phyloP scores from a whole-genome alignment of 2,329 filamentous ascomycete genomes.

The Pseudovirgaria hyperparasitica region DNA sequence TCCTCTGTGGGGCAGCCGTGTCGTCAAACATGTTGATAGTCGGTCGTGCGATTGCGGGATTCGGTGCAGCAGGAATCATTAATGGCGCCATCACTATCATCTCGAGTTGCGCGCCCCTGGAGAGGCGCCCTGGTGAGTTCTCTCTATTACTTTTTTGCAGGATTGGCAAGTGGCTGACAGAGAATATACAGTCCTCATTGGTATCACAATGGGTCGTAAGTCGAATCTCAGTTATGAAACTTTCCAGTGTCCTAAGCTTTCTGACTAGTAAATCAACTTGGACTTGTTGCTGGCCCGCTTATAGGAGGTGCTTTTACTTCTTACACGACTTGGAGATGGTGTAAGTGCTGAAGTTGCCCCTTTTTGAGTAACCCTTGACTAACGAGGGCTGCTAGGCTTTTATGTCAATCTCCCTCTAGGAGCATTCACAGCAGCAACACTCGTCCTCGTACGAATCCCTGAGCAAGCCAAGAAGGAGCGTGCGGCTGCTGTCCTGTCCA shows the following conservation, averaged over 20 bases:
- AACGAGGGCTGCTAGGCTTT: too few species aligned
- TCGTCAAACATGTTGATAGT: slow-evolving; percentile 7
- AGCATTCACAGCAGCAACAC: slow-evolving; percentile 7
- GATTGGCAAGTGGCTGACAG: too few species aligned
- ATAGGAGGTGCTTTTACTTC: slow-evolving; percentile 12
- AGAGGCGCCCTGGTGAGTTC: slow-evolving; percentile 9
- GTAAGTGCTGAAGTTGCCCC: too few species aligned
- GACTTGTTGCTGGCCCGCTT: slow-evolving; percentile 12
- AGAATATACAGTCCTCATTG: too few species aligned
- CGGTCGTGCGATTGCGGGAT: slow-evolving; percentile 9
- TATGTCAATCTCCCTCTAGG: slow-evolving; percentile 18
- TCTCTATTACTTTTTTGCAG: slow-evolving; percentile 5
- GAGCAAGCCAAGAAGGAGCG: slow-evolving; percentile 1
- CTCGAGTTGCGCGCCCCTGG: slow-evolving; percentile 5
- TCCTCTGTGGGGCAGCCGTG: slow-evolving; percentile 8
- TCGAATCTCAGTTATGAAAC: too few species aligned
- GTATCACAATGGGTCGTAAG: too few species aligned
- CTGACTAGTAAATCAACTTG: too few species aligned
- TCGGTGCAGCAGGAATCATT: slow-evolving; percentile 8
- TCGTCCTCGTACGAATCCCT: slow-evolving; percentile 5
- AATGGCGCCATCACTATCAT: slow-evolving; percentile 7
- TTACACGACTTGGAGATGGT: slow-evolving; percentile 5
- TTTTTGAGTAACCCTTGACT: slow-evolving; percentile 1
- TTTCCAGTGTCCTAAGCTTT: slow-evolving; percentile 6
- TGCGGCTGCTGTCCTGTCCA: too few species aligned